phyloP scores from a whole-genome alignment of 2,329 filamentous ascomycete genomes.

The Fusarium illudens region DNA sequence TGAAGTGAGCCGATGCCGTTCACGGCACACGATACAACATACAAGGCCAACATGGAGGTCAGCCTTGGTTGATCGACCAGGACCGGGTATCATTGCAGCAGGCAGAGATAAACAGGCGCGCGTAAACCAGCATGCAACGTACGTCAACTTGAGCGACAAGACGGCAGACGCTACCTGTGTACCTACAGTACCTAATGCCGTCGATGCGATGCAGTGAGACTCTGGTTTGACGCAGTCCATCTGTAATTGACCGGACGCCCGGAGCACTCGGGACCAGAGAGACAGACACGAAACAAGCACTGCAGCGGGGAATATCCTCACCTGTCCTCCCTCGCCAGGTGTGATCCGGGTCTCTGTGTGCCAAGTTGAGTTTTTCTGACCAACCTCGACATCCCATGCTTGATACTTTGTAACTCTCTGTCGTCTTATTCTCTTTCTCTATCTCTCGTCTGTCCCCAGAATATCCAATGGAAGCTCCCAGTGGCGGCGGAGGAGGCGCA shows the following conservation, averaged over 20 bases:
- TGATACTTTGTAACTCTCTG: background rate
- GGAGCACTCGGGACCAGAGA: slow-evolving; percentile 12
- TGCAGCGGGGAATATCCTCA: slow-evolving; percentile 17
- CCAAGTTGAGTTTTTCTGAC: slow-evolving; percentile 11
- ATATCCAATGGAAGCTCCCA: slow-evolving; percentile 6
- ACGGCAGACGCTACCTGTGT: slow-evolving; percentile 15
- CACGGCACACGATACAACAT: background rate
- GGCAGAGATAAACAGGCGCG: slow-evolving; percentile 6
- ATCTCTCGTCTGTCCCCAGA: slow-evolving; percentile 4
- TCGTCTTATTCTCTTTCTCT: background rate
- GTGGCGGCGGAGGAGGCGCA: slow-evolving; percentile 25
- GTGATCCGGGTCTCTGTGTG: background rate
- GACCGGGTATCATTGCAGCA: background rate
- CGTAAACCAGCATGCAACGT: slow-evolving; percentile 14
- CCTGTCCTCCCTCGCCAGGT: background rate
- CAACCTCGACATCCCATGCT: slow-evolving; percentile 12
- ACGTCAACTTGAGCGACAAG: slow-evolving; percentile 9
- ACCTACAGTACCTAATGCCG: slow-evolving; percentile 1
- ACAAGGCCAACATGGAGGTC: background rate
- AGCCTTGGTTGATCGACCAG: background rate
- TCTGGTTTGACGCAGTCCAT: slow-evolving; percentile 16
- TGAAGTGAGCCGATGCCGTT: slow-evolving; percentile 16
- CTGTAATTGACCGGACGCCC: slow-evolving; percentile 9
- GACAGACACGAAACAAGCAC: slow-evolving; percentile 20
- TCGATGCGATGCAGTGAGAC: slow-evolving; percentile 27